A percentile compares a stretch with the other conserved stretches of the same genome.
phyloP scores from a whole-genome alignment of 2,329 filamentous ascomycete genomes.

The Tetracladium maxilliforme region DNA sequence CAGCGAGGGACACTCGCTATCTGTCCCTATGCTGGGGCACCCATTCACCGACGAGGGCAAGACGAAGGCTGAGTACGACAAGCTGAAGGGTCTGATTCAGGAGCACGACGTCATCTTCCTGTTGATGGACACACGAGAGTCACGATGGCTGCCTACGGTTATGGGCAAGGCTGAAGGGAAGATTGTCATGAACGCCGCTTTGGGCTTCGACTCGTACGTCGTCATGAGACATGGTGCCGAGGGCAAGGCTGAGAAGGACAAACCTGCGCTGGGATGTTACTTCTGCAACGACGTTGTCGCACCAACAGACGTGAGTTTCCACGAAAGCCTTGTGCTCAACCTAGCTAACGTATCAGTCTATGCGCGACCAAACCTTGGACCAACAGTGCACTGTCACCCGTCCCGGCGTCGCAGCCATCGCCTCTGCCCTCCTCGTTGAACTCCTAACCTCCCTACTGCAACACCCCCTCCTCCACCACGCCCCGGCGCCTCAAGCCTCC shows the following conservation, averaged over 20 bases:
- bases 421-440: constrained; percentile 82
- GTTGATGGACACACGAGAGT: constrained; percentile 94
- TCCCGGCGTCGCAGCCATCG: constrained; percentile 82
- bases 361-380: constrained; percentile 89
- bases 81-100: constrained; percentile 59
- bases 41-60: constrained; percentile 60
- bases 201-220: constrained; percentile 93
- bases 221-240: constrained; percentile 91
- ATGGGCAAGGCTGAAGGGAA: constrained; percentile 91
- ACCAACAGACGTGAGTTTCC: constrained; percentile 65
- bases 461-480: constrained; percentile 57
- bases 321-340: neutral
- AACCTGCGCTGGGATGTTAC: constrained; percentile 75
- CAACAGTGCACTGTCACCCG: constrained; percentile 97
- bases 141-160: constrained; percentile 86
- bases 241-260: constrained; percentile 37
- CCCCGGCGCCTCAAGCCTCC: constrained; percentile 33
- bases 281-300: constrained; percentile 98
- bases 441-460: constrained; percentile 78
- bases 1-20: constrained; percentile 62
- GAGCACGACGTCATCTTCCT: constrained; percentile 87
- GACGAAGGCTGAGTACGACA: constrained; percentile 60
- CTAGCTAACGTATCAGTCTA: constrained; percentile 40
- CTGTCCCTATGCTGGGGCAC: constrained; percentile 92
- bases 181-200: constrained; percentile 89